Evolutionary conservation across 495 filamentous ascomycete species (phyloP).

Genomic region (Poronia punctata): DNA sequence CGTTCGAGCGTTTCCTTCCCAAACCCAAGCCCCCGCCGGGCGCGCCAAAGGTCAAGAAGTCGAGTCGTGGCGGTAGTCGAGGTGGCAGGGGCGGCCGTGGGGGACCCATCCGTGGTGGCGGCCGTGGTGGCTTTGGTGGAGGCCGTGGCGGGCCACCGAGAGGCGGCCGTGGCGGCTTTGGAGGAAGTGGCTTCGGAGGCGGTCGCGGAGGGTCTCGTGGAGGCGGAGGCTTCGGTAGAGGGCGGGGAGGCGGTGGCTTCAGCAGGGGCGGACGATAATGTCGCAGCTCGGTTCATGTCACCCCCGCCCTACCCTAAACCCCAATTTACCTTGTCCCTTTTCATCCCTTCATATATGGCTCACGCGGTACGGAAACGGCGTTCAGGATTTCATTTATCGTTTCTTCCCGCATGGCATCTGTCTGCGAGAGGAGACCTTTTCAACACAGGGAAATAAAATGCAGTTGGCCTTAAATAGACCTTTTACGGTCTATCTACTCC

Average conservation of each 20-base stretch:
- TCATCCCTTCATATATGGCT: conserved; percentile 6
- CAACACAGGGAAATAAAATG: conserved; percentile 1
- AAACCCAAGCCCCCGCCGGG: conserved; percentile 83
- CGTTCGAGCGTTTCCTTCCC: conserved; percentile 90
- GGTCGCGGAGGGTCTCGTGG: conserved; percentile 15
- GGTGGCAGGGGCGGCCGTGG: conserved; percentile 24
- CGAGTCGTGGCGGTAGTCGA: conserved; percentile 40
- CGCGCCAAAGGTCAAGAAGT: conserved; percentile 47
- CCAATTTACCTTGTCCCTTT: neutral
- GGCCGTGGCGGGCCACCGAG: conserved; percentile 16
- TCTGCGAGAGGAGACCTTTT: neutral
- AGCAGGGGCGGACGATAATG: conserved; percentile 6
- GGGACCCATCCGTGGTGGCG: conserved; percentile 36
- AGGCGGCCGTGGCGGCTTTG: conserved; percentile 18
- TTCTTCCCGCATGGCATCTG: conserved; percentile 8
- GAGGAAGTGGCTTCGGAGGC: conserved; percentile 19
- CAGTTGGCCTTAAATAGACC: no score
- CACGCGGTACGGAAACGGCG: conserved; percentile 21
- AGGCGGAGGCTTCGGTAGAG: conserved; percentile 6
- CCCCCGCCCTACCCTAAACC: neutral
- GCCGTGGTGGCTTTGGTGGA: conserved; percentile 13
- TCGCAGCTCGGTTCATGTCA: conserved; percentile 2
- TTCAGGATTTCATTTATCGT: conserved; percentile 14
- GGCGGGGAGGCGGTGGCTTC: conserved; percentile 7
- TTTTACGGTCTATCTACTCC: no score